phyloP scores from a whole-genome alignment of 129 eudicot genomes.

The Chrysanthemum lavandulifolium region DNA sequence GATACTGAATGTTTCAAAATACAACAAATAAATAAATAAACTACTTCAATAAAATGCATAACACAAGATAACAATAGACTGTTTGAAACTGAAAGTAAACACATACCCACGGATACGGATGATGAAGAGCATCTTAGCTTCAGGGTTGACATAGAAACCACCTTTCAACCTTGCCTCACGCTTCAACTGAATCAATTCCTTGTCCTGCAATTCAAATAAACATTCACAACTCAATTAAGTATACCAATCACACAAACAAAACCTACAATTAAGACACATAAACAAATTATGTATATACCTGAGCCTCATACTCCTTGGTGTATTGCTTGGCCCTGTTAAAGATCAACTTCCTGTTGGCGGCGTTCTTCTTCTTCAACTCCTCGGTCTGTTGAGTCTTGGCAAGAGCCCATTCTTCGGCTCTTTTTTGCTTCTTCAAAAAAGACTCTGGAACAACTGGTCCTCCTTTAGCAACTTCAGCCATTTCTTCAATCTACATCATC shows the following conservation, averaged over 20 bases:
- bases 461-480: constrained; percentile 59
- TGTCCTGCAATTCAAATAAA: constrained; percentile 38
- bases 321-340: constrained; percentile 46
- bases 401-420: constrained; percentile 82
- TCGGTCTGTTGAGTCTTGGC: constrained; percentile 56
- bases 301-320: constrained; percentile 67
- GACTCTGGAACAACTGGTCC: constrained; percentile 70
- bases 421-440: constrained; percentile 82
- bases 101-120: constrained; percentile 75
- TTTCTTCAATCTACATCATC: constrained; percentile 33
- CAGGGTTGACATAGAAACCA: constrained; percentile 86
- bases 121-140: constrained; percentile 78
- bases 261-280: background rate
- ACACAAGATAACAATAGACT: background rate
- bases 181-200: constrained; percentile 64
- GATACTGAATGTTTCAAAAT: constrained; percentile 46
- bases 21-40: background rate
- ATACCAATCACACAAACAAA: background rate
- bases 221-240: background rate
- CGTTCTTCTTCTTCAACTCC: constrained; percentile 59
- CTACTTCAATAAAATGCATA: background rate
- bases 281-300: constrained; percentile 37
- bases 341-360: constrained; percentile 61
- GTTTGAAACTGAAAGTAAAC: background rate
- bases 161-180: constrained; percentile 78